Evolutionary conservation across 768 basidiomycete species (phyloP).

Genomic region (Trametes cubensis): DNA sequence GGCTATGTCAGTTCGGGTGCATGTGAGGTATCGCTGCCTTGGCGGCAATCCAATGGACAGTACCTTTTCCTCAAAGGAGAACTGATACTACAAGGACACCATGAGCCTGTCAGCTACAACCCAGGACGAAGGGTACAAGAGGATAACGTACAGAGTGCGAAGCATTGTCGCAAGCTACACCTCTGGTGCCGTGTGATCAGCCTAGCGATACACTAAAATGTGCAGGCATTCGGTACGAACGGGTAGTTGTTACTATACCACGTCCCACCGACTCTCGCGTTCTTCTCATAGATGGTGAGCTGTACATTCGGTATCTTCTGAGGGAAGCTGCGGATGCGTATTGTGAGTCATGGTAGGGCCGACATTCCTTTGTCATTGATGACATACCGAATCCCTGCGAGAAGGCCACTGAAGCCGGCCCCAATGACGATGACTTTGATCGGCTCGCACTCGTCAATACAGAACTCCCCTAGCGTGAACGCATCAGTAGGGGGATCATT

Average conservation of each 20-base stretch:
- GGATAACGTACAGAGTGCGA: constrained; percentile 50
- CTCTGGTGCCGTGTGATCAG: constrained; percentile 34
- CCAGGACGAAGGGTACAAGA: neutral
- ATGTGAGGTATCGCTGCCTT: too few species aligned
- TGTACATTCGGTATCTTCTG: constrained; percentile 47
- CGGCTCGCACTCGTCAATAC: constrained; percentile 55
- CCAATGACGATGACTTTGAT: constrained; percentile 60
- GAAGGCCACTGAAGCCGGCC: constrained; percentile 62
- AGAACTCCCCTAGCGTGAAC: constrained; percentile 44
- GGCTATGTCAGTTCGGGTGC: too few species aligned
- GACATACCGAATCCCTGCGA: constrained; percentile 55
- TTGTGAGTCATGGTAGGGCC: too few species aligned
- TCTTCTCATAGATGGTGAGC: constrained; percentile 48
- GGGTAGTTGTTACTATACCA: constrained; percentile 61
- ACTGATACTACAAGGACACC: constrained; percentile 49
- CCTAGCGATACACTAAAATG: too few species aligned
- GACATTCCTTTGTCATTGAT: too few species aligned
- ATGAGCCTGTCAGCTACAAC: too few species aligned
- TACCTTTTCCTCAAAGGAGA: constrained; percentile 58
- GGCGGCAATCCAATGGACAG: too few species aligned
- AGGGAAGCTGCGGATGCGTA: neutral
- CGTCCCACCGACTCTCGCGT: constrained; percentile 50
- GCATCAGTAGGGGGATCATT: neutral
- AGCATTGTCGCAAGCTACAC: constrained; percentile 62
- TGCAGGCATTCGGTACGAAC: too few species aligned